Percentiles rank a stretch among this genome's conserved stretches.
Conservation (phyloP, 2,329 filamentous ascomycete genomes). For the Penicillium hesseltinei region DNA sequence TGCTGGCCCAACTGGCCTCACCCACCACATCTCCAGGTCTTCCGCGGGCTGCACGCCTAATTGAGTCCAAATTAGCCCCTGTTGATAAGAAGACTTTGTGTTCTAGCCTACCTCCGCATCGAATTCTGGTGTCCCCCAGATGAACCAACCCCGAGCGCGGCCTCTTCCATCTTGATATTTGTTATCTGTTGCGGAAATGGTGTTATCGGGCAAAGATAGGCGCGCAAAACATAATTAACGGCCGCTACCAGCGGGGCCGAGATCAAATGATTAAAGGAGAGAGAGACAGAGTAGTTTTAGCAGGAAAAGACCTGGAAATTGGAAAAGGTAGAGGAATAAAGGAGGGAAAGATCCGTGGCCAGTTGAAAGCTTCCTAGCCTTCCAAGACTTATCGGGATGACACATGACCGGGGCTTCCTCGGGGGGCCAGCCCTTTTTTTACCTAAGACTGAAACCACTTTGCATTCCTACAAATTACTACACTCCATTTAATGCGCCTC, state of each 20-base stretch:
- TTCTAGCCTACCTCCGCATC: neutral
- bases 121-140: slow-evolving; percentile 12
- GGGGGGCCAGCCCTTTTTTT: neutral
- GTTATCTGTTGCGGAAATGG: slow-evolving; percentile 13
- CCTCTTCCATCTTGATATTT: slow-evolving; percentile 32
- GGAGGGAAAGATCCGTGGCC: slow-evolving; percentile 5
- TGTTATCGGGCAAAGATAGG: slow-evolving; percentile 14
- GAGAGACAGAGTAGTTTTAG: slow-evolving; percentile 4
- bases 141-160: slow-evolving; percentile 27
- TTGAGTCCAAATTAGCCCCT: neutral
- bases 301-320: slow-evolving; percentile 3
- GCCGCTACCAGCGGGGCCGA: slow-evolving; percentile 25
- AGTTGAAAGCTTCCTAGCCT: neutral
- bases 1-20: slow-evolving; percentile 83
- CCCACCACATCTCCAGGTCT: slow-evolving; percentile 69
- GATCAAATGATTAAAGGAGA: slow-evolving; percentile 2
- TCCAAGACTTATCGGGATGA: slow-evolving; percentile 3
- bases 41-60: slow-evolving; percentile 48
- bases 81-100: neutral
- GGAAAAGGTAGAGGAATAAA: neutral
- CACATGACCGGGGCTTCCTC: slow-evolving; percentile 5
- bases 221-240: slow-evolving; percentile 28
- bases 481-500: neutral
- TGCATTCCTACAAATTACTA: neutral
- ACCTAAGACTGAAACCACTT: neutral